phyloP scores from a whole-genome alignment of 2,329 filamentous ascomycete genomes.

The Ophiostoma sp. region DNA sequence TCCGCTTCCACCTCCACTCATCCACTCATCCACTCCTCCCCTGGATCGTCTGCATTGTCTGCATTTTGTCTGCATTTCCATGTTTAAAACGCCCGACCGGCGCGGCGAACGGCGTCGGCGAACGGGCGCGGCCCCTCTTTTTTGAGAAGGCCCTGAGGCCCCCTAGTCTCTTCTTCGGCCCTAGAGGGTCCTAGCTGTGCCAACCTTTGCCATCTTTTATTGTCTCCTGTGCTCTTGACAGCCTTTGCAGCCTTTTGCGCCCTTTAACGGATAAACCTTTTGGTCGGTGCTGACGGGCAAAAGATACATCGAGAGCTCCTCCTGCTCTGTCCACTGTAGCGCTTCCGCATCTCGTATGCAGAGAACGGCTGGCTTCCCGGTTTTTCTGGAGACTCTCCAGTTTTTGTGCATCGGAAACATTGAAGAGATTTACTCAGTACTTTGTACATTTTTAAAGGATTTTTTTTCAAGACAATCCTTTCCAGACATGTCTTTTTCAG shows the following conservation, averaged over 20 bases:
- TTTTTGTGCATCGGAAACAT: background rate
- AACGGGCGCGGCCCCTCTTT: conserved; percentile 6
- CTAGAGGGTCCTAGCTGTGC: background rate
- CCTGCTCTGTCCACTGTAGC: background rate
- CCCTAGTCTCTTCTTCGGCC: background rate
- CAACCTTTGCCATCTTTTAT: background rate
- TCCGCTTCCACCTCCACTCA: background rate
- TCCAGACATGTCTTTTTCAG: background rate
- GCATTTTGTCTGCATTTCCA: background rate
- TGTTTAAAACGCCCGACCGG: background rate
- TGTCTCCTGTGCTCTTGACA: too few species aligned
- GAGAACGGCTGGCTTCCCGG: background rate
- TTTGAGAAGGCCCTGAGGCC: background rate
- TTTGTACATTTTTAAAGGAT: too few species aligned
- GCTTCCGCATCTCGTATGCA: background rate
- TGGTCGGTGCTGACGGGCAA: background rate
- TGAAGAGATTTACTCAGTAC: background rate
- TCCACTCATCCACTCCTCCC: background rate
- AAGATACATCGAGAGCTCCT: background rate
- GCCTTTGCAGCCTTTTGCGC: background rate
- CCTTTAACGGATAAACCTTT: background rate
- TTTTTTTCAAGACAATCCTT: background rate
- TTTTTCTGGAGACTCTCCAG: background rate
- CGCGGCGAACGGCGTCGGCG: conserved; percentile 8
- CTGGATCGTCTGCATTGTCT: too few species aligned